phyloP scores from a whole-genome alignment of 2,329 filamentous ascomycete genomes.

The Colletotrichum limetticola region DNA sequence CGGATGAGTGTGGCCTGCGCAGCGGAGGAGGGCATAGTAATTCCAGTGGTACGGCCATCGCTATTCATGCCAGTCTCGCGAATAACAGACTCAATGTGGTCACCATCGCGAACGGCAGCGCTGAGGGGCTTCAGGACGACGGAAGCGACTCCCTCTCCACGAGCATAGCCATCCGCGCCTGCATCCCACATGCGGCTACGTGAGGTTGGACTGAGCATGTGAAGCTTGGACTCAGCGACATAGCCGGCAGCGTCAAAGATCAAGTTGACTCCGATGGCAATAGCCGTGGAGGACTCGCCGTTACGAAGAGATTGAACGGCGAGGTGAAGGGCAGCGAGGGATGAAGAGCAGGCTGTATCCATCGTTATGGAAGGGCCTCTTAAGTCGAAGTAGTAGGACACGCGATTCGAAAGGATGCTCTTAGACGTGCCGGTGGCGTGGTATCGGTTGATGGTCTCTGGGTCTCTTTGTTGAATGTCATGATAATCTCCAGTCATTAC shows the following conservation, averaged over 20 bases:
- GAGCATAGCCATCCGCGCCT: conserved; percentile 44
- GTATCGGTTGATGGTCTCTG: conserved; percentile 39
- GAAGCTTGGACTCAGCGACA: conserved; percentile 35
- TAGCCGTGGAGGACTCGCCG: conserved; percentile 42
- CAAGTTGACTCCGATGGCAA: conserved; percentile 45
- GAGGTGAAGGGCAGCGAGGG: conserved; percentile 53
- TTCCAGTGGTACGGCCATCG: conserved; percentile 54
- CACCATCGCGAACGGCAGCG: conserved; percentile 53
- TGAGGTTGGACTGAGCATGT: conserved; percentile 33
- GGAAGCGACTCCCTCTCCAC: conserved; percentile 58
- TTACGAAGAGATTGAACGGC: conserved; percentile 48
- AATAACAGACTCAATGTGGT: conserved; percentile 50
- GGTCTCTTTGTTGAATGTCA: conserved; percentile 40
- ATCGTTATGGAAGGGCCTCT: conserved; percentile 52
- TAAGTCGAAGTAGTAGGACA: conserved; percentile 54
- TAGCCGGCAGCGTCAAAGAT: conserved; percentile 9
- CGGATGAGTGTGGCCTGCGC: conserved; percentile 46
- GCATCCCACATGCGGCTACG: conserved; percentile 43
- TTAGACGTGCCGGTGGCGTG: conserved; percentile 36
- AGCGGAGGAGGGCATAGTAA: conserved; percentile 55
- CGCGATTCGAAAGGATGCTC: conserved; percentile 49
- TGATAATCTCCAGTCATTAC: conserved; percentile 42
- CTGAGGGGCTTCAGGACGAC: conserved; percentile 62
- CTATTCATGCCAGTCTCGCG: conserved; percentile 47
- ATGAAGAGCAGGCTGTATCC: conserved; percentile 58